Percentiles rank a stretch among this genome's conserved stretches.
These are phyloP conservation scores for Arthrobotrys musiformis DNA, from an alignment of 2,329 filamentous ascomycete species.

Conservation along the genomic window DNA sequence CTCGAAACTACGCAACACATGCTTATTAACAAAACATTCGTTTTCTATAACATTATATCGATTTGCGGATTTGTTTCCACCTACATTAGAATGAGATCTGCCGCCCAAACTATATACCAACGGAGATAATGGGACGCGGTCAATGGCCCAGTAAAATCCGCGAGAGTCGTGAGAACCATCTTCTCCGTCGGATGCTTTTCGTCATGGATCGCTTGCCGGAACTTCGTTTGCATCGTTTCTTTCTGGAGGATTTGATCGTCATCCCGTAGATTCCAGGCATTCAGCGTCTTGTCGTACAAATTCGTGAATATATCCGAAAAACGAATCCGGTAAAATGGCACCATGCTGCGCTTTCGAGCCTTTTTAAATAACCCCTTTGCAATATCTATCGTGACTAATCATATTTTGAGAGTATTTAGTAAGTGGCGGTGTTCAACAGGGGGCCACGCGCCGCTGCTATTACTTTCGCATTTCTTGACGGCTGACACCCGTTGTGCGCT, in stretches of 20 bases:
- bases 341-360: background rate
- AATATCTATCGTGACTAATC: background rate
- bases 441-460: background rate
- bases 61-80: background rate
- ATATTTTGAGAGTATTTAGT: background rate
- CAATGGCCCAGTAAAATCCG: background rate
- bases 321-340: conserved; percentile 1
- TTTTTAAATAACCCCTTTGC: background rate
- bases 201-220: background rate
- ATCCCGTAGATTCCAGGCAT: background rate
- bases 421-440: too few species aligned
- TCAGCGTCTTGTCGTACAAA: background rate
- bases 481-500: background rate
- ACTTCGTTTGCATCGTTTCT: background rate
- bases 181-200: background rate
- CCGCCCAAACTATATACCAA: background rate
- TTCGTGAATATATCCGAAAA: background rate
- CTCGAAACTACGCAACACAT: background rate
- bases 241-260: background rate
- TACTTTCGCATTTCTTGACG: conserved; percentile 9
- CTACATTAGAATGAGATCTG: background rate
- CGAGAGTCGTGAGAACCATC: background rate
- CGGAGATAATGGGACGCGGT: background rate
- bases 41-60: background rate
- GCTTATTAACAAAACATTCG: background rate